Evolutionary conservation across 2,329 filamentous ascomycete species (phyloP).

Genomic region (Cadophora sp.): DNA sequence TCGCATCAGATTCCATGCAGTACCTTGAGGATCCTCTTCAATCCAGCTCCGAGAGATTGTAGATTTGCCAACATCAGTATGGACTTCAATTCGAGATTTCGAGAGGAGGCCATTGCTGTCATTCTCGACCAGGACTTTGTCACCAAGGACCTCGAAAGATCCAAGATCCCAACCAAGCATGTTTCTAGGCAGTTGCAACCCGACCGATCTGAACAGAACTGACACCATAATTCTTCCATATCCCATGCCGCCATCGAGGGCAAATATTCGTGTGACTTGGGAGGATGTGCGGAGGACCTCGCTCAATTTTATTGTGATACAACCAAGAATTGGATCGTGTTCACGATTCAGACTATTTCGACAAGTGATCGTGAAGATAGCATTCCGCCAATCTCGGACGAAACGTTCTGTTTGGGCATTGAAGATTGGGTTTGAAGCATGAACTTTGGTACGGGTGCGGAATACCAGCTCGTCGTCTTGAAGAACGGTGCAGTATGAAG

Average conservation of each 20-base stretch:
- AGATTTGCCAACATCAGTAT: conserved; percentile 32
- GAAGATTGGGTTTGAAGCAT: conserved; percentile 32
- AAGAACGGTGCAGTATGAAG: conserved; percentile 32
- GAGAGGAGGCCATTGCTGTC: conserved; percentile 19
- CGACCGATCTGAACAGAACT: conserved; percentile 32
- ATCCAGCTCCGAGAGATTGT: conserved; percentile 27
- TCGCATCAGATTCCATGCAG: conserved; percentile 26
- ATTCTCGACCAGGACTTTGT: conserved; percentile 25
- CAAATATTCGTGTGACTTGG: conserved; percentile 29
- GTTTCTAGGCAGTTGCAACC: conserved; percentile 26
- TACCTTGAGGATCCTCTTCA: conserved; percentile 18
- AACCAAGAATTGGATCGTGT: conserved; percentile 32
- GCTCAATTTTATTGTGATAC: conserved; percentile 31
- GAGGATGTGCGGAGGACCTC: conserved; percentile 31
- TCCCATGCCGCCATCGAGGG: conserved; percentile 31
- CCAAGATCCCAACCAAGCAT: conserved; percentile 32
- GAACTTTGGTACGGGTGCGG: conserved; percentile 33
- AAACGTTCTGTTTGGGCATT: conserved; percentile 33
- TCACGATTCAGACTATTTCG: conserved; percentile 30
- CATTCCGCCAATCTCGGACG: conserved; percentile 31
- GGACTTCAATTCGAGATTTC: conserved; percentile 26
- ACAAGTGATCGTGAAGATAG: conserved; percentile 31
- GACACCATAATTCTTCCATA: conserved; percentile 33
- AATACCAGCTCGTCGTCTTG: conserved; percentile 34
- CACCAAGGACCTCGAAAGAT: conserved; percentile 29